These are phyloP conservation scores for Pestalotiopsis sp. DNA, from an alignment of 2,329 filamentous ascomycete species.

Conservation along the genomic window DNA sequence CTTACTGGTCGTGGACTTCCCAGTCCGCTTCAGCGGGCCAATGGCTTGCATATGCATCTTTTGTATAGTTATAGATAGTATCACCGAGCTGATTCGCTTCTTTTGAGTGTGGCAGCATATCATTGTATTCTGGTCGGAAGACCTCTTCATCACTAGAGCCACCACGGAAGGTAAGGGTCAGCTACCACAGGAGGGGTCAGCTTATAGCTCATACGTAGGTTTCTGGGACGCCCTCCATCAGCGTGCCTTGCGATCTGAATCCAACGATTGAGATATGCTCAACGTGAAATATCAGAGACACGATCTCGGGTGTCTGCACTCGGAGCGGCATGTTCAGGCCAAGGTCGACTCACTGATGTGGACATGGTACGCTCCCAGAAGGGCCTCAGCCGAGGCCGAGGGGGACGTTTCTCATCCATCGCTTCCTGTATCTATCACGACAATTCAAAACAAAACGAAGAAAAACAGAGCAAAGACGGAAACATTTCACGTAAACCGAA, in stretches of 20 bases:
- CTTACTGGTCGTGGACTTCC: not conserved
- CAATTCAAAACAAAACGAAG: not conserved
- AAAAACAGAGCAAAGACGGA: not conserved
- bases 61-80: not conserved
- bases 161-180: not conserved
- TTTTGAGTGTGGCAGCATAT: constrained; percentile 7
- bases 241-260: not conserved
- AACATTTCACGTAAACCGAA: not conserved
- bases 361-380: constrained; percentile 9
- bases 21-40: not conserved
- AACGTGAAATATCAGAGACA: not conserved
- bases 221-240: not conserved
- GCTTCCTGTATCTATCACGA: not conserved
- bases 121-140: not conserved
- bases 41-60: not conserved
- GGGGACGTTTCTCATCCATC: not conserved
- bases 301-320: not conserved
- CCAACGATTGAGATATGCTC: not conserved
- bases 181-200: not conserved
- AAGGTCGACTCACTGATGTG: not conserved
- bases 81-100: not conserved
- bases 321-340: not conserved
- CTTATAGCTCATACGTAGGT: not conserved
- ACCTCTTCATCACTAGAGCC: not conserved
- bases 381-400: not conserved